Conservation (phyloP, 805 yeast species). For the Hanseniaspora vineae region DNA sequence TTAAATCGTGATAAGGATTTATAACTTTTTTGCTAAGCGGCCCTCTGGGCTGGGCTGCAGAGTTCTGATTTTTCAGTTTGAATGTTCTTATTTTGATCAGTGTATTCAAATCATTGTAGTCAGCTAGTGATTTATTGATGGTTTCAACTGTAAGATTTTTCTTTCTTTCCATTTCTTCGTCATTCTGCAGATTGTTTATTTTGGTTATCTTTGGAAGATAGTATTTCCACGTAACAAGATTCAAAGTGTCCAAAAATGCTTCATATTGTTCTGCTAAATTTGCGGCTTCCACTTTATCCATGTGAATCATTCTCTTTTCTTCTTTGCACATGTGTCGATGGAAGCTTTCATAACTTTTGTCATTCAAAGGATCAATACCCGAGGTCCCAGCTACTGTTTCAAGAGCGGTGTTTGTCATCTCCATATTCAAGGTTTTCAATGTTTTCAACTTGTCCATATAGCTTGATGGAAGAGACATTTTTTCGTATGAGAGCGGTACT, state of each 20-base stretch:
- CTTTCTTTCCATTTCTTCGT: constrained; percentile 38
- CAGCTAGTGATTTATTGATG: constrained; percentile 22
- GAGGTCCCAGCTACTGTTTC: constrained; percentile 1
- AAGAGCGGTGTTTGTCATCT: neutral
- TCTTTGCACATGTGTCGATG: constrained; percentile 52
- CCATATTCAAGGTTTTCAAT: neutral
- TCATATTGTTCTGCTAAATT: constrained; percentile 41
- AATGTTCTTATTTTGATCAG: constrained; percentile 11
- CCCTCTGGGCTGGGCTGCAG: constrained; percentile 7
- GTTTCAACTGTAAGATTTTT: constrained; percentile 39
- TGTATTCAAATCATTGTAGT: constrained; percentile 16
- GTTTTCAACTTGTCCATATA: constrained; percentile 5
- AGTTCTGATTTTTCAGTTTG: constrained; percentile 8
- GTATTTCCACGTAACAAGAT: constrained; percentile 34
- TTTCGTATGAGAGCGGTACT: too few species aligned
- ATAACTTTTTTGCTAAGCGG: neutral
- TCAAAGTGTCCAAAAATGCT: constrained; percentile 30
- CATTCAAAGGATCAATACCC: constrained; percentile 33
- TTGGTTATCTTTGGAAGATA: constrained; percentile 35
- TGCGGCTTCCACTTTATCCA: constrained; percentile 29
- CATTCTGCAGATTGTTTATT: constrained; percentile 35
- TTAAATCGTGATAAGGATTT: neutral
- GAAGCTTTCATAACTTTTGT: constrained; percentile 29
- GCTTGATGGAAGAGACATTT: neutral
- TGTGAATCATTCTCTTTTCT: constrained; percentile 52